These are phyloP conservation scores for Hydnum rufescens DNA, from an alignment of 768 basidiomycete genomes.

Conservation along the genomic window DNA sequence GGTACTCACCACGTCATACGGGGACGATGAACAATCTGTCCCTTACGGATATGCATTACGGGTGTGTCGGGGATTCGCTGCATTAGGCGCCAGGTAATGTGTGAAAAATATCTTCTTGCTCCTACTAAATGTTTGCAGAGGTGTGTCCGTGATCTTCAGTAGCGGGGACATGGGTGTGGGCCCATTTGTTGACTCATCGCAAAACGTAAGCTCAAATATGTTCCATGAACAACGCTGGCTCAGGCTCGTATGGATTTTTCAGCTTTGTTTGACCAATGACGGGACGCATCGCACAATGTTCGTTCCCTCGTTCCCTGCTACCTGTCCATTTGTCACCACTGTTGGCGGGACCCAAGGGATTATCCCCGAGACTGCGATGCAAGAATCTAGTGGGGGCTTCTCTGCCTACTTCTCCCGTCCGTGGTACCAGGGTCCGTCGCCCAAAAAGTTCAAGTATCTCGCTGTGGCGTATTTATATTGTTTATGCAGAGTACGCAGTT, in stretches of 20 bases:
- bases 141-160: constrained; percentile 5
- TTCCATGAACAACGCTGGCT: not conserved
- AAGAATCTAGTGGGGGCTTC: constrained; percentile 10
- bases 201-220: not conserved
- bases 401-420: constrained; percentile 10
- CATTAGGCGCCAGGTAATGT: constrained; percentile 30
- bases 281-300: constrained; percentile 1
- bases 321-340: constrained; percentile 4
- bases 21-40: constrained; percentile 45
- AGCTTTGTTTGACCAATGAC: not conserved
- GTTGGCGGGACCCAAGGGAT: constrained; percentile 6
- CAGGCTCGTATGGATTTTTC: not conserved
- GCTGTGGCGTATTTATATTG: not conserved
- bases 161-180: constrained; percentile 7
- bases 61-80: constrained; percentile 40
- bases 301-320: constrained; percentile 6
- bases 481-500: constrained; percentile 1
- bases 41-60: constrained; percentile 8
- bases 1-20: constrained; percentile 54
- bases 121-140: constrained; percentile 31
- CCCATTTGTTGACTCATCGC: not conserved
- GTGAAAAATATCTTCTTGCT: constrained; percentile 45
- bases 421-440: constrained; percentile 5
- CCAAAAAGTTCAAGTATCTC: not conserved
- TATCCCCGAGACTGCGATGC: constrained; percentile 2